These are phyloP conservation scores for Amanita molliuscula DNA, from an alignment of 768 basidiomycete species.

Conservation along the genomic window DNA sequence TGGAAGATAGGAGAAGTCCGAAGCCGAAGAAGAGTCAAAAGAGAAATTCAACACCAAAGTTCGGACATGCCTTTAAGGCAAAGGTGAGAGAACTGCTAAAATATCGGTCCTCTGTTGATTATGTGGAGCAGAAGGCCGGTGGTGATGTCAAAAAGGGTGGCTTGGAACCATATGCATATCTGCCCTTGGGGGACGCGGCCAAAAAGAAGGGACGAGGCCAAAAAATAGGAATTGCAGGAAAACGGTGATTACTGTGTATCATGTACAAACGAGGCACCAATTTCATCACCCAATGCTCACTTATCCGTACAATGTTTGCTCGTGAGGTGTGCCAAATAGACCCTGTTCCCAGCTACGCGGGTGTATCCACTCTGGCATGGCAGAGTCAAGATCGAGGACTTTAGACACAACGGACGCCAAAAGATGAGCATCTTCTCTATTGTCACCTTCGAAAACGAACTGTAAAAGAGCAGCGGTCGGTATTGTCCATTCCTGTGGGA, in stretches of 20 bases:
- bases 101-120: constrained; percentile 7
- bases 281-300: constrained; percentile 7
- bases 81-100: constrained; percentile 48
- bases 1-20: constrained; percentile 53
- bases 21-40: constrained; percentile 46
- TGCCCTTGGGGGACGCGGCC: constrained; percentile 75
- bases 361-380: constrained; percentile 39
- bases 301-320: constrained; percentile 62
- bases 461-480: constrained; percentile 56
- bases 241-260: constrained; percentile 28
- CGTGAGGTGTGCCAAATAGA: constrained; percentile 64
- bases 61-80: constrained; percentile 91
- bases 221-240: constrained; percentile 52
- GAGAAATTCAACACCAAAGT: constrained; percentile 27
- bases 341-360: constrained; percentile 61
- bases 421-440: constrained; percentile 57
- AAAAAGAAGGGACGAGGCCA: constrained; percentile 40
- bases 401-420: constrained; percentile 46
- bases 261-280: constrained; percentile 5
- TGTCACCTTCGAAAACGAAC: constrained; percentile 79
- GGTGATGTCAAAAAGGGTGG: constrained; percentile 87
- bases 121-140: constrained; percentile 65
- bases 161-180: constrained; percentile 88
- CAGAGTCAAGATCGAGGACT: constrained; percentile 28
- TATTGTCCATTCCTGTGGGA: constrained; percentile 38